These are phyloP conservation scores for Prasinococcaceae sp. DNA, from an alignment of 139 green algal genomes.

Conservation along the genomic window DNA sequence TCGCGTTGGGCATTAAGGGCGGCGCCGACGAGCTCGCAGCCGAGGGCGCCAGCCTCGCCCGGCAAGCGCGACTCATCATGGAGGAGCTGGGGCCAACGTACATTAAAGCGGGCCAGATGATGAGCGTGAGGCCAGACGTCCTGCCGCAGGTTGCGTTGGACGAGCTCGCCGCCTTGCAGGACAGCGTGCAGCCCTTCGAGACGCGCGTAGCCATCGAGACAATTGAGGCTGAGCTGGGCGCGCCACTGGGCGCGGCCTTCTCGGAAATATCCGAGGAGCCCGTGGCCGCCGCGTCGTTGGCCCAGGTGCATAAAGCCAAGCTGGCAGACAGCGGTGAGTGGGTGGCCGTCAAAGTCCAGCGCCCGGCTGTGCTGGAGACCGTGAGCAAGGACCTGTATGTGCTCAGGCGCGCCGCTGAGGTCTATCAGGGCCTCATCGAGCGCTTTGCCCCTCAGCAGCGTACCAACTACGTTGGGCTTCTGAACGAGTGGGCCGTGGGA, in stretches of 20 bases:
- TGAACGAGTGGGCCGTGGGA: constrained; percentile 38
- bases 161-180: constrained; percentile 64
- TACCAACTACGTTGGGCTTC: constrained; percentile 45
- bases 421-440: constrained; percentile 59
- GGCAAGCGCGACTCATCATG: constrained; percentile 28
- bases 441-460: constrained; percentile 49
- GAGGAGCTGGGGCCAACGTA: constrained; percentile 37
- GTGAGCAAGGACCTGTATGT: constrained; percentile 85
- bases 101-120: constrained; percentile 40
- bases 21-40: constrained; percentile 9
- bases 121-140: constrained; percentile 64
- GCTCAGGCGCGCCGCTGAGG: constrained; percentile 51
- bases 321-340: constrained; percentile 51
- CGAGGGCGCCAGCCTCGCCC: constrained; percentile 10
- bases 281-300: constrained; percentile 75
- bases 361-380: constrained; percentile 58
- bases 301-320: constrained; percentile 71
- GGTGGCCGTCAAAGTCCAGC: constrained; percentile 92
- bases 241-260: constrained; percentile 56
- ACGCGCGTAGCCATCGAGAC: constrained; percentile 21
- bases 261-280: constrained; percentile 55
- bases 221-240: constrained; percentile 52
- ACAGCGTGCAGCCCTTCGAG: constrained; percentile 32
- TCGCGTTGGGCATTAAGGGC: constrained; percentile 11
- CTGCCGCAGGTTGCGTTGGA: constrained; percentile 47